A percentile compares a stretch with the other conserved stretches of the same genome.
Evolutionary conservation across 2,329 filamentous ascomycete species (phyloP).

Genomic region (Didymellaceae sp.): DNA sequence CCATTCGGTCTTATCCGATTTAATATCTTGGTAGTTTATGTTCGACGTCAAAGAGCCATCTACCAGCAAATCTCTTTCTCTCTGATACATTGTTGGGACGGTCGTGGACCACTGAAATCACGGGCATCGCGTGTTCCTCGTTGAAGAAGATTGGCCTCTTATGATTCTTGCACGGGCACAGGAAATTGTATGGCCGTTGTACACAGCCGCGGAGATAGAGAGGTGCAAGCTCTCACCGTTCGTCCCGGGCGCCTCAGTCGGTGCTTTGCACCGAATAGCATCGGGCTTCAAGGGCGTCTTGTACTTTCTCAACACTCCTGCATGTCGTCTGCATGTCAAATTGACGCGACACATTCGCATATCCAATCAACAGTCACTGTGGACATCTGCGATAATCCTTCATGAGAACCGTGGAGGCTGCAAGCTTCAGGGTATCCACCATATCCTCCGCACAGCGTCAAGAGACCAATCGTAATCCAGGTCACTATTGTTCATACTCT

Average conservation of each 20-base stretch:
- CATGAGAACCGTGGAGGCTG: no score
- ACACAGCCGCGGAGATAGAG: constrained; percentile 23
- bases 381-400: constrained; percentile 6
- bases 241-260: no score
- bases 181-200: no score
- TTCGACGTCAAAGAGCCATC: constrained; percentile 38
- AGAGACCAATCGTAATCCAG: no score
- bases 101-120: constrained; percentile 40
- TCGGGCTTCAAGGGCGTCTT: constrained; percentile 28
- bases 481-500: no score
- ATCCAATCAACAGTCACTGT: constrained; percentile 23
- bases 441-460: no score
- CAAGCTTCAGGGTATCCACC: no score
- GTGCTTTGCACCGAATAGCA: no score
- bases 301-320: constrained; percentile 37
- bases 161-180: no score
- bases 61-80: constrained; percentile 41
- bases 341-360: constrained; percentile 24
- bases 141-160: no score
- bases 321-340: constrained; percentile 36
- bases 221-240: no score
- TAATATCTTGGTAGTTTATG: constrained; percentile 23
- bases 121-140: no score
- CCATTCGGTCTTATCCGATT: constrained; percentile 27
- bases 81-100: constrained; percentile 41